These are phyloP conservation scores for Lepiota venenata DNA, from an alignment of 768 basidiomycete genomes.

Conservation along the genomic window DNA sequence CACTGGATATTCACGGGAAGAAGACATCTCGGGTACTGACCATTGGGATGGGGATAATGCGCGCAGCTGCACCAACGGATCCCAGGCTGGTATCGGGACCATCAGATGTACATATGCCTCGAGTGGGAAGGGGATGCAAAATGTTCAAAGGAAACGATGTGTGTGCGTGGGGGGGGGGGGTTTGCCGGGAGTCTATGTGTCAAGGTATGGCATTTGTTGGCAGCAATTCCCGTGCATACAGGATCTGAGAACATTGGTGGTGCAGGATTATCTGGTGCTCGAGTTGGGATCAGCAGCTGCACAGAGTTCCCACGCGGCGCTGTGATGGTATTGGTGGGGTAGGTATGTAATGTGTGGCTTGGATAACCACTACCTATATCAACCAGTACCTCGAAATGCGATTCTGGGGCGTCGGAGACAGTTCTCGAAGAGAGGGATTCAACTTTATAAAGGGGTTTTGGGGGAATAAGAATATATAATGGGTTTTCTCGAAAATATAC, in stretches of 20 bases:
- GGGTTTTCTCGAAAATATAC: too few relatives aligned
- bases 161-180: conserved; percentile 49
- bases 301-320: conserved; percentile 37
- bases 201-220: conserved; percentile 33
- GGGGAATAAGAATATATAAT: too few relatives aligned
- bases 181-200: conserved; percentile 38
- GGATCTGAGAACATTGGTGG: neutral
- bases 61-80: conserved; percentile 28
- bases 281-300: conserved; percentile 42
- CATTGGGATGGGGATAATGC: conserved; percentile 43
- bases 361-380: too few relatives aligned
- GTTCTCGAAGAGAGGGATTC: too few relatives aligned
- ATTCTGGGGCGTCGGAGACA: too few relatives aligned
- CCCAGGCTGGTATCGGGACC: conserved; percentile 8
- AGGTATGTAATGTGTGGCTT: too few relatives aligned
- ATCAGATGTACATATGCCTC: conserved; percentile 30
- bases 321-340: too few relatives aligned
- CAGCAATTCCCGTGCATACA: neutral
- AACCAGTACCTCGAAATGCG: too few relatives aligned
- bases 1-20: conserved; percentile 34
- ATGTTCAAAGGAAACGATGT: conserved; percentile 33
- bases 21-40: conserved; percentile 31
- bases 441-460: too few relatives aligned
- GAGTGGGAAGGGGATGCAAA: conserved; percentile 56
- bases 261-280: conserved; percentile 54